phyloP scores from a whole-genome alignment of 192 early-diverging fungal species.

The Spinellus fusiger region DNA sequence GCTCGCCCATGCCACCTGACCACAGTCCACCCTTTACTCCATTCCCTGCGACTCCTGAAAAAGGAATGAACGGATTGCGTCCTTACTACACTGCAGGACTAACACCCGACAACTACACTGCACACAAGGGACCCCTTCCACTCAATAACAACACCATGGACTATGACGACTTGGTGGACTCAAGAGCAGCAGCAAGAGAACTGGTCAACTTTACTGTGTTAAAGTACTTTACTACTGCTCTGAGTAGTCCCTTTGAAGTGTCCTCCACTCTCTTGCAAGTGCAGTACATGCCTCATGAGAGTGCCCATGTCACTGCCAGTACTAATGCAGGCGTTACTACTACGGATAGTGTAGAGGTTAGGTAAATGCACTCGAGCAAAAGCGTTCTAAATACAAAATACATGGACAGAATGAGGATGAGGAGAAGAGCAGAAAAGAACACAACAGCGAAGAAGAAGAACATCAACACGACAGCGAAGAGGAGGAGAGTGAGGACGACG shows the following conservation, averaged over 20 bases:
- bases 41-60: slow-evolving; percentile 21
- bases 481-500: slow-evolving; percentile 24
- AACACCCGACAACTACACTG: slow-evolving; percentile 18
- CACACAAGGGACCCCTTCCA: background rate
- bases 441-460: slow-evolving; percentile 12
- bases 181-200: slow-evolving; percentile 46
- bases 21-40: slow-evolving; percentile 19
- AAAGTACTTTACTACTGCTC: slow-evolving; percentile 54
- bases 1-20: slow-evolving; percentile 21
- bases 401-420: too few relatives aligned
- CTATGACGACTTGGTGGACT: slow-evolving; percentile 34
- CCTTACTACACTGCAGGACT: slow-evolving; percentile 29
- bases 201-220: slow-evolving; percentile 56
- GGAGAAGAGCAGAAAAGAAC: background rate
- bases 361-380: too few relatives aligned
- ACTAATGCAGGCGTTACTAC: background rate
- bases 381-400: too few relatives aligned
- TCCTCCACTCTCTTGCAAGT: slow-evolving; percentile 71
- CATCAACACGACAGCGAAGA: slow-evolving; percentile 19
- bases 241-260: slow-evolving; percentile 58
- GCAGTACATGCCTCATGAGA: slow-evolving; percentile 61
- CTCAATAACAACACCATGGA: slow-evolving; percentile 17
- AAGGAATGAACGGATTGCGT: slow-evolving; percentile 22
- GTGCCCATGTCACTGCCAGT: slow-evolving; percentile 24
- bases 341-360: slow-evolving; percentile 19